Conservation (phyloP, 257 asterid genomes). For the Ehretia macrophylla region DNA sequence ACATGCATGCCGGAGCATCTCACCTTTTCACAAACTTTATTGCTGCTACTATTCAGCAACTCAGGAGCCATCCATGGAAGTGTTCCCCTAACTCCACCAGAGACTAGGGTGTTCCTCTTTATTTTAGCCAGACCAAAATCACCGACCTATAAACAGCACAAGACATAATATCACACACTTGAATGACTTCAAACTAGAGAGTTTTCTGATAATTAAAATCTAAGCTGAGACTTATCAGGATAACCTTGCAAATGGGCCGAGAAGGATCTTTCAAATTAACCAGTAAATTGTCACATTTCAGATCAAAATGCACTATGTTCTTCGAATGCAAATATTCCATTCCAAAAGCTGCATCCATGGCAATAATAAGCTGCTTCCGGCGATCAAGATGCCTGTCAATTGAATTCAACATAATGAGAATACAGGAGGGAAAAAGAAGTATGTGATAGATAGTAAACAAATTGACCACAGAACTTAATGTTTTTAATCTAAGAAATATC, state of each 20-base stretch:
- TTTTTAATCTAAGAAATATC: not conserved
- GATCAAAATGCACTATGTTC: constrained; percentile 91
- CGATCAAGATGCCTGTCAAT: constrained; percentile 75
- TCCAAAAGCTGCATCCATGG: constrained; percentile 98
- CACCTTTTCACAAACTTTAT: constrained; percentile 87
- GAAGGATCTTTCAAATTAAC: constrained; percentile 87
- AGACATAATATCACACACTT: constrained; percentile 2
- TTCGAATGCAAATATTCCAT: constrained; percentile 94
- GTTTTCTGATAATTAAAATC: not conserved
- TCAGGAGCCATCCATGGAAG: constrained; percentile 99
- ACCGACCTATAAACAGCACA: constrained; percentile 58
- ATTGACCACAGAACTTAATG: not conserved
- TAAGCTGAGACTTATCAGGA: not conserved
- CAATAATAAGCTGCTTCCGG: constrained; percentile 74
- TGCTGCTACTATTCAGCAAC: constrained; percentile 73
- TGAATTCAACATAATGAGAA: constrained; percentile 6
- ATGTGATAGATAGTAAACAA: not conserved
- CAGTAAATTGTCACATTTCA: constrained; percentile 85
- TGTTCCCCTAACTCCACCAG: constrained; percentile 97
- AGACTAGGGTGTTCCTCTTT: constrained; percentile 82
- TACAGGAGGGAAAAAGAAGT: constrained; percentile 5
- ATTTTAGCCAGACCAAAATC: constrained; percentile 90
- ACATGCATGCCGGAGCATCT: constrained; percentile 7
- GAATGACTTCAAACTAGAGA: not conserved
- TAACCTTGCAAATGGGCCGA: constrained; percentile 90